Evolutionary conservation across 805 yeast species (phyloP).

Genomic region (Candida jianshihensis): DNA sequence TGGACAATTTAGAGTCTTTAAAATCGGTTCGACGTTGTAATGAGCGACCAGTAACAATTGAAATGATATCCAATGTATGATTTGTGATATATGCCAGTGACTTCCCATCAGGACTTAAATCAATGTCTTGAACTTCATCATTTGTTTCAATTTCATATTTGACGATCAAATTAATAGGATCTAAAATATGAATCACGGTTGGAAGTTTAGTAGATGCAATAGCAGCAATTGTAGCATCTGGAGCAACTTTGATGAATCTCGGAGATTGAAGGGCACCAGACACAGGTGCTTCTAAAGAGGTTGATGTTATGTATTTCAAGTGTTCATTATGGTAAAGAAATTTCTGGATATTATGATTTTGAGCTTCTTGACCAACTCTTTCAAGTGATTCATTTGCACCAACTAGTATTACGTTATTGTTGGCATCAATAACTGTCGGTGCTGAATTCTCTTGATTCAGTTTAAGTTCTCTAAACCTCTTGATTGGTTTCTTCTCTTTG

Average conservation of each 20-base stretch:
- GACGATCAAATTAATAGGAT: conserved; percentile 48
- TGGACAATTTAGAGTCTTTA: conserved; percentile 24
- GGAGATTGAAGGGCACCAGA: conserved; percentile 30
- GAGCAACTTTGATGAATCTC: conserved; percentile 53
- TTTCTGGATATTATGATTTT: conserved; percentile 64
- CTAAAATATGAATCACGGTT: conserved; percentile 57
- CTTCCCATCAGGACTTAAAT: conserved; percentile 67
- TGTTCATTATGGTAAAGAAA: conserved; percentile 63
- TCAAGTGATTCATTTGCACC: conserved; percentile 74
- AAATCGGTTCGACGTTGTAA: conserved; percentile 28
- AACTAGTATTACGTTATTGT: conserved; percentile 45
- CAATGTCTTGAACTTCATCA: conserved; percentile 55
- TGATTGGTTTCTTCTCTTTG: conserved; percentile 41
- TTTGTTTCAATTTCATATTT: conserved; percentile 52
- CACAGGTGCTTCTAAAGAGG: conserved; percentile 45
- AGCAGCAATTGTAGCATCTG: conserved; percentile 57
- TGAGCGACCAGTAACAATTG: conserved; percentile 34
- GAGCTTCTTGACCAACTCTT: conserved; percentile 44
- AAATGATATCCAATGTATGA: conserved; percentile 38
- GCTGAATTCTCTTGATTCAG: conserved; percentile 68
- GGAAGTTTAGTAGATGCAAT: conserved; percentile 67
- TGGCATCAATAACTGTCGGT: conserved; percentile 73
- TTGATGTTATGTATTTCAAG: conserved; percentile 57
- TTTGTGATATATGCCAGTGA: conserved; percentile 59
- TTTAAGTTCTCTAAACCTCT: conserved; percentile 61